Evolutionary conservation across 495 filamentous ascomycete genomes (phyloP).

Genomic region (Penicillium argentinense): DNA sequence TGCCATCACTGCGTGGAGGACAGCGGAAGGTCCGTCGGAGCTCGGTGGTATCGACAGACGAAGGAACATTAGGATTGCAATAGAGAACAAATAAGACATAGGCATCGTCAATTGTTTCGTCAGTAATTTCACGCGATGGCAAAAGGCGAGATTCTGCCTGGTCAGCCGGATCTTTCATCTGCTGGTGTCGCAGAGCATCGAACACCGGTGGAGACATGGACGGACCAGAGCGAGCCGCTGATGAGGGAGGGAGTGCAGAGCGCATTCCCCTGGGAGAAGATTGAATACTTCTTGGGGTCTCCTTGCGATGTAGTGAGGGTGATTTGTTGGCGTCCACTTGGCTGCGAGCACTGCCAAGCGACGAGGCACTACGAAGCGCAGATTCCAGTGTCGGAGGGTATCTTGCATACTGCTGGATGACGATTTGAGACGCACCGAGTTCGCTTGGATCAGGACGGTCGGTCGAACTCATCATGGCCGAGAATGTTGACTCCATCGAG

Average conservation of each 20-base stretch:
- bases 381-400: conserved; percentile 43
- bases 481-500: conserved; percentile 36
- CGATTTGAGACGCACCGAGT: conserved; percentile 32
- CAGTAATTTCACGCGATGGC: conserved; percentile 69
- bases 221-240: conserved; percentile 31
- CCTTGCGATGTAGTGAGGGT: conserved; percentile 42
- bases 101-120: conserved; percentile 78
- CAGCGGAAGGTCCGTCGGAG: conserved; percentile 77
- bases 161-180: conserved; percentile 34
- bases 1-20: conserved; percentile 89
- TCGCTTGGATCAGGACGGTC: conserved; percentile 33
- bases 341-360: conserved; percentile 42
- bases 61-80: conserved; percentile 78
- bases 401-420: conserved; percentile 46
- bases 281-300: conserved; percentile 45
- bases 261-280: conserved; percentile 41
- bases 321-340: conserved; percentile 39
- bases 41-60: conserved; percentile 68
- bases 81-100: conserved; percentile 89
- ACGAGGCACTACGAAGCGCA: conserved; percentile 44
- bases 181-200: conserved; percentile 33
- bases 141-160: conserved; percentile 46
- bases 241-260: conserved; percentile 30
- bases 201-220: conserved; percentile 47
- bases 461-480: conserved; percentile 31